Base-by-base conservation (phyloP, 2,329 filamentous ascomycete species). In the Samsoniella hepiali region DNA sequence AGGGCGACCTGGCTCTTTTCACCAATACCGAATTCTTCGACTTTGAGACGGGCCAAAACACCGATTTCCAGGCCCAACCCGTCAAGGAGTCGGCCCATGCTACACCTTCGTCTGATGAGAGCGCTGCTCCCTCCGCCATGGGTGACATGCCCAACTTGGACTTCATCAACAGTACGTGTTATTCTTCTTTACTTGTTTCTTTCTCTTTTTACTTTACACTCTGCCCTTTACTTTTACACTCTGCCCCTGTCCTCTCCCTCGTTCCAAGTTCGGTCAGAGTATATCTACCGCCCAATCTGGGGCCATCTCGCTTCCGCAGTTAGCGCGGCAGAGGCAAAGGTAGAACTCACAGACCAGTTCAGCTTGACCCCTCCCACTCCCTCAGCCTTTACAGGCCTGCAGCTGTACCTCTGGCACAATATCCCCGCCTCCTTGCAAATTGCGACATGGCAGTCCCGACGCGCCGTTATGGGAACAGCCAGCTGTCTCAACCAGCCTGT, bases 11-110 rank as follows among this genome's bases (percentile, higher is more conserved):
- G 58, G 88, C 88, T 58, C 83, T 93, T 71, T 95, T 93, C 78
- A 91, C 90, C 64, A 93, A 94, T 76, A 88, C 89, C 53, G 86
- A 91, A 69, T 94, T 94, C 76, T 90, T 90, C 74, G 90, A 93
- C 71, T 91, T 89, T 73, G 91, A 93, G 73, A 80, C 84, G 45
- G 84, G 84, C n/a, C 81, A 84, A 68, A 81, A 83, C 71, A 81
- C 81, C 65, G 83, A 86, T 71, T 82, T 83, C 70, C 82, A 84
- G 71, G 78, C 79, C 17, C 78, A 78, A 44, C 77, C 81, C 17
- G 71, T 71, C 68, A 83, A 84, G 76, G 76, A 79, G 32, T 69
- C 71, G 49, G 73, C 78, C 60, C 65, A 71, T 53, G 60, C 70
- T 27, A 71, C 75, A 11, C 74, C 74, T 15, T 67, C 74, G 13